phyloP scores from a whole-genome alignment of 2,329 filamentous ascomycete species.

The Botryotinia narcissicola region DNA sequence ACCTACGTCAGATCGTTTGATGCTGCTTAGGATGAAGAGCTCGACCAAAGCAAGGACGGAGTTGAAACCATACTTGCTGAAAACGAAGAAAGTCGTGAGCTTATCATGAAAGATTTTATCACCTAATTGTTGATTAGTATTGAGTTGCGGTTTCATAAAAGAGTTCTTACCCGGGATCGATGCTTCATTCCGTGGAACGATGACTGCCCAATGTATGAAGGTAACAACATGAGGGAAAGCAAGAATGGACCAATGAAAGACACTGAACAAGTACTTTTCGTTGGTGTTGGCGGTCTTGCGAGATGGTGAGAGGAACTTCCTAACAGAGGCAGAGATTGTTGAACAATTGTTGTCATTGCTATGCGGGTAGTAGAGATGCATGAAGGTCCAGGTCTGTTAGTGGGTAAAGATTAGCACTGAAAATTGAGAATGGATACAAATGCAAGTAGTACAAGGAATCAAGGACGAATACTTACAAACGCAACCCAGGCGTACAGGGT shows the following conservation, averaged over 20 bases:
- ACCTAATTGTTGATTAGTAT: conserved; percentile 25
- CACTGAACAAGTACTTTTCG: conserved; percentile 36
- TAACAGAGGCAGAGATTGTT: conserved; percentile 22
- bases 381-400: conserved; percentile 37
- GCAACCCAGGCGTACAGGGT: conserved; percentile 35
- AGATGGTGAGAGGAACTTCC: conserved; percentile 33
- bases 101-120: conserved; percentile 31
- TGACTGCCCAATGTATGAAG: conserved; percentile 36
- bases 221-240: conserved; percentile 36
- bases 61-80: conserved; percentile 34
- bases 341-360: conserved; percentile 27
- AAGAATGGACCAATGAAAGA: conserved; percentile 37
- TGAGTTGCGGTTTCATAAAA: neutral
- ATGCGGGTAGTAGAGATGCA: conserved; percentile 38
- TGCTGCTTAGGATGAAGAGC: conserved; percentile 37
- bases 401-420: neutral
- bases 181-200: conserved; percentile 32
- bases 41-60: conserved; percentile 37
- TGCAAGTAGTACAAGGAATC: neutral
- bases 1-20: conserved; percentile 36
- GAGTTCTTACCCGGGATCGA: conserved; percentile 26
- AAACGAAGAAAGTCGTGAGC: conserved; percentile 31
- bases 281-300: conserved; percentile 28
- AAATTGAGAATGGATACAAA: neutral
- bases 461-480: conserved; percentile 31